Conservation (phyloP, 352 stramenopile genomes). For the Phytophthora gonapodyides region DNA sequence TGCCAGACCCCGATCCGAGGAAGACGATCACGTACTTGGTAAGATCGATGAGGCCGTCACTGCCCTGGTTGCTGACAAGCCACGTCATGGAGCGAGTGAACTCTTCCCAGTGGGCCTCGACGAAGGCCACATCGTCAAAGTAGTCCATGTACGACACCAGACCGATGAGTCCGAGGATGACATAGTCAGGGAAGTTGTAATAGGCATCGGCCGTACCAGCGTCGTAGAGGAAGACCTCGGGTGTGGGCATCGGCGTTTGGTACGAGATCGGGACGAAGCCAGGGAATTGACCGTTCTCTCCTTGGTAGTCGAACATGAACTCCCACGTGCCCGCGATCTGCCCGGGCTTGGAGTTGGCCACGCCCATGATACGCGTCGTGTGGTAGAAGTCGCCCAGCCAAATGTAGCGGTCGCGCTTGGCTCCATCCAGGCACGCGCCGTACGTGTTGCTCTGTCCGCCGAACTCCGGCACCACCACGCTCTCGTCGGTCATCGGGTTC, state of each 20-base stretch:
- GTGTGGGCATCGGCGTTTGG: slow-evolving; percentile 32
- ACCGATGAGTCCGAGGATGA: slow-evolving; percentile 36
- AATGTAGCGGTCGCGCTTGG: slow-evolving; percentile 40
- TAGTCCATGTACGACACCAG: slow-evolving; percentile 44
- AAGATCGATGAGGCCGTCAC: slow-evolving; percentile 34
- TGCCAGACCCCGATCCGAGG: slow-evolving; percentile 24
- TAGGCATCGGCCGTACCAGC: slow-evolving; percentile 19
- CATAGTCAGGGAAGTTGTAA: slow-evolving; percentile 38
- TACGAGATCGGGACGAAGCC: slow-evolving; percentile 36
- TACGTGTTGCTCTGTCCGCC: slow-evolving; percentile 27
- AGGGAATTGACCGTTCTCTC: slow-evolving; percentile 20
- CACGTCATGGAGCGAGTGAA: slow-evolving; percentile 26
- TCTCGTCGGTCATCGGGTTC: slow-evolving; percentile 35
- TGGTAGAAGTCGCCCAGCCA: slow-evolving; percentile 44
- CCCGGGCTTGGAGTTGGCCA: slow-evolving; percentile 34
- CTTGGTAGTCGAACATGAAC: slow-evolving; percentile 35
- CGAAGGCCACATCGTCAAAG: slow-evolving; percentile 27
- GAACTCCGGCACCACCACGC: slow-evolving; percentile 26
- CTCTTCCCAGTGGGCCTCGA: slow-evolving; percentile 25
- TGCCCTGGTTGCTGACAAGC: slow-evolving; percentile 24
- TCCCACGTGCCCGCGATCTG: slow-evolving; percentile 36
- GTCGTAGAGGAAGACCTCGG: slow-evolving; percentile 36
- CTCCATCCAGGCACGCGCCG: slow-evolving; percentile 30
- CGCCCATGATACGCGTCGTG: slow-evolving; percentile 35
- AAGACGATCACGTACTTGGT: slow-evolving; percentile 31